Conservation (phyloP, 1,139 yeast species). For the Candida glucosophila region DNA sequence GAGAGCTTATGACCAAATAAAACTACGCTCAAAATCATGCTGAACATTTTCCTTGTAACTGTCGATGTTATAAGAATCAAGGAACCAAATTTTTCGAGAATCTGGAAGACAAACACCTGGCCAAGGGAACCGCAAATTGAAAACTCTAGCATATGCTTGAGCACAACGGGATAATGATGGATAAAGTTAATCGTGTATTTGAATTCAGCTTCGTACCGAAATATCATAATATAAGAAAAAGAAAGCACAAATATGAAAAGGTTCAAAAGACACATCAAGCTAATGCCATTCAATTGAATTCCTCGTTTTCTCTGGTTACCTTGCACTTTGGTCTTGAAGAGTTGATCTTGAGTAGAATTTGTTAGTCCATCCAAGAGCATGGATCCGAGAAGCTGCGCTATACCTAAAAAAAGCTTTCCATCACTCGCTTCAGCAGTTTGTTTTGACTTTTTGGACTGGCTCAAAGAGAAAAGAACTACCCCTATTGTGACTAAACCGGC, state of each 20-base stretch:
- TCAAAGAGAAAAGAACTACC: constrained; percentile 67
- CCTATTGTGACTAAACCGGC: constrained; percentile 74
- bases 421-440: constrained; percentile 22
- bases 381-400: constrained; percentile 49
- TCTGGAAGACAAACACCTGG: constrained; percentile 81
- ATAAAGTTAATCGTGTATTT: constrained; percentile 41
- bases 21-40: constrained; percentile 83
- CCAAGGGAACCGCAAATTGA: constrained; percentile 84
- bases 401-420: constrained; percentile 45
- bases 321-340: constrained; percentile 40
- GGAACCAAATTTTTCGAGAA: constrained; percentile 78
- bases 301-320: constrained; percentile 3
- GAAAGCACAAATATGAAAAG: constrained; percentile 40
- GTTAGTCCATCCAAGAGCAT: constrained; percentile 85
- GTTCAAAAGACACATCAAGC: constrained; percentile 79
- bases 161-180: constrained; percentile 27
- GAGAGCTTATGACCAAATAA: constrained; percentile 72
- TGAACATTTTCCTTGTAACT: constrained; percentile 90
- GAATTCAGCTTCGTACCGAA: constrained; percentile 39
- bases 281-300: constrained; percentile 50
- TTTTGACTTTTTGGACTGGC: constrained; percentile 9
- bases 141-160: constrained; percentile 56
- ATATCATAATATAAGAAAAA: constrained; percentile 29
- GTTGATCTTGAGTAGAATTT: constrained; percentile 85
- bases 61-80: constrained; percentile 84